Evolutionary conservation across 805 yeast species (phyloP).

Genomic region (Ogataea neopini): DNA sequence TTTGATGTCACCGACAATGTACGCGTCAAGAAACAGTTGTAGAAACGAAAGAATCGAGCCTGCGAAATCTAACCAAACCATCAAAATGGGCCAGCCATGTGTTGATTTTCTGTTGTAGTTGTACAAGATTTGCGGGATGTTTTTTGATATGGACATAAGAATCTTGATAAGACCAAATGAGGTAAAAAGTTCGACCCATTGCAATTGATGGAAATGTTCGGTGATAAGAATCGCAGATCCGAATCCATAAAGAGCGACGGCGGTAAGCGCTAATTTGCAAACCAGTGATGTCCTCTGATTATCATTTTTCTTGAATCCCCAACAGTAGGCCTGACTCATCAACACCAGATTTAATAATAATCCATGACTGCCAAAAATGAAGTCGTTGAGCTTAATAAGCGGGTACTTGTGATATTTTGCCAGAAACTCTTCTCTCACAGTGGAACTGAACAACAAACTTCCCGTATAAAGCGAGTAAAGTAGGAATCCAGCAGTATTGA

Average conservation of each 20-base stretch:
- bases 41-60: conserved; percentile 35
- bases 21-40: conserved; percentile 35
- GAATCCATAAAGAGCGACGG: conserved; percentile 16
- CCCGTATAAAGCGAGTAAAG: conserved; percentile 34
- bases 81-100: conserved; percentile 40
- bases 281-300: conserved; percentile 29
- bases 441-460: conserved; percentile 20
- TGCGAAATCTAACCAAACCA: conserved; percentile 35
- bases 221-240: conserved; percentile 18
- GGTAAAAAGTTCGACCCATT: conserved; percentile 36
- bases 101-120: conserved; percentile 38
- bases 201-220: conserved; percentile 18
- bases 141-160: conserved; percentile 36
- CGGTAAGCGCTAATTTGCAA: conserved; percentile 24
- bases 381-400: conserved; percentile 34
- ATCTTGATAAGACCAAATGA: conserved; percentile 37
- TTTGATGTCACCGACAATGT: conserved; percentile 22
- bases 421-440: conserved; percentile 33
- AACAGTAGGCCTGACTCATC: conserved; percentile 35
- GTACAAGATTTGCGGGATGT: conserved; percentile 37
- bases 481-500: conserved; percentile 36
- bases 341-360: conserved; percentile 29
- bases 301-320: conserved; percentile 37
- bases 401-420: conserved; percentile 31
- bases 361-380: conserved; percentile 35